Evolutionary conservation across 371 early-diverging fungal genomes (phyloP).

Genomic region (Cokeromyces recurvatus): DNA sequence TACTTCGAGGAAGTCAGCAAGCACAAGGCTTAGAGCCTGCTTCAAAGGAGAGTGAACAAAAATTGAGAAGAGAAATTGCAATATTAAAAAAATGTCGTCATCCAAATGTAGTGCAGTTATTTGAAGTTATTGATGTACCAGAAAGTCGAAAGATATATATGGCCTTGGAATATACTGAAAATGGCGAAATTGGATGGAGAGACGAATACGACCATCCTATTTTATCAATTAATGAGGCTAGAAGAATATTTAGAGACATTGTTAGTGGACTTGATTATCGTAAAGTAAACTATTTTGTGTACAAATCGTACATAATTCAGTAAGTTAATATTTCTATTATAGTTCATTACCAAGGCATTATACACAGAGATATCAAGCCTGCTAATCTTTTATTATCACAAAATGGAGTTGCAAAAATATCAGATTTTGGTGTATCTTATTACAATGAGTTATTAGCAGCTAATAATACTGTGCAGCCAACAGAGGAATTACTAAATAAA

Average conservation of each 20-base stretch:
- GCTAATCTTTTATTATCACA: constrained; percentile 78
- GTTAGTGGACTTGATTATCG: constrained; percentile 89
- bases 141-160: constrained; percentile 86
- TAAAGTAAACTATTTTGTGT: constrained; percentile 25
- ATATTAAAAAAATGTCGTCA: constrained; percentile 93
- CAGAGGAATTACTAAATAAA: constrained; percentile 13
- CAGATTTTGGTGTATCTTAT: constrained; percentile 93
- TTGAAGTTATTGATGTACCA: constrained; percentile 95
- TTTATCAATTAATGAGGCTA: constrained; percentile 58
- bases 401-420: constrained; percentile 82
- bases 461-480: constrained; percentile 12
- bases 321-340: not conserved
- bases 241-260: constrained; percentile 85
- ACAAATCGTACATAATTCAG: not conserved
- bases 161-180: constrained; percentile 82
- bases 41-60: constrained; percentile 68
- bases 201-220: constrained; percentile 65
- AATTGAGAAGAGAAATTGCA: constrained; percentile 91
- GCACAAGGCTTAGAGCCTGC: constrained; percentile 15
- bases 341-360: constrained; percentile 91
- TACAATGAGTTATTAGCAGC: constrained; percentile 47
- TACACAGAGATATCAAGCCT: constrained; percentile 96
- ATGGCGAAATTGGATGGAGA: constrained; percentile 91
- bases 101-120: constrained; percentile 85
- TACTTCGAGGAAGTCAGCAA: constrained; percentile 34